Percentiles rank a stretch among this genome's conserved stretches.
Evolutionary conservation across 2,329 filamentous ascomycete species (phyloP).

Genomic region (Pezicula radicicola): DNA sequence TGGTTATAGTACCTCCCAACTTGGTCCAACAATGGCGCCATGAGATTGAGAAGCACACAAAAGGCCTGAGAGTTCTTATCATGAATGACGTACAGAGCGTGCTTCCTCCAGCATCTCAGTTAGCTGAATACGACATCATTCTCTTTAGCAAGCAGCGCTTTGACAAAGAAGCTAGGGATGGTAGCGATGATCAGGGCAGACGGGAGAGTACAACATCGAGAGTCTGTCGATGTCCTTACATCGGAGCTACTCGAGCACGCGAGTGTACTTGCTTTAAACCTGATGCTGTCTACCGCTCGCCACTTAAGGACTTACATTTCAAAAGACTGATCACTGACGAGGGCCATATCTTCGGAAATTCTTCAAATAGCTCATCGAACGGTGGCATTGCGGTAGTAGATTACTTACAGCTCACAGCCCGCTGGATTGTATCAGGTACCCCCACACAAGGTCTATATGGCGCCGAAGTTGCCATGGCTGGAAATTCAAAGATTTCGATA

Average conservation of each 20-base stretch:
- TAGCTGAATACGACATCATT: conserved; percentile 71
- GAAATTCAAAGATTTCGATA: neutral
- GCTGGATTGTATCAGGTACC: conserved; percentile 90
- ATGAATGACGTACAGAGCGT: conserved; percentile 48
- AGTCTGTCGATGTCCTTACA: conserved; percentile 21
- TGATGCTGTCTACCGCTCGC: conserved; percentile 49
- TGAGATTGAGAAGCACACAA: conserved; percentile 77
- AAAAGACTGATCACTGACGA: conserved; percentile 90
- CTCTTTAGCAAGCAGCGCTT: conserved; percentile 75
- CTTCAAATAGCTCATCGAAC: conserved; percentile 51
- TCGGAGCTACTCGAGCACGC: conserved; percentile 37
- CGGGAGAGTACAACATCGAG: neutral
- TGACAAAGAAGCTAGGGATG: conserved; percentile 60
- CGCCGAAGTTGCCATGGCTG: conserved; percentile 44
- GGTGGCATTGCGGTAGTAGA: conserved; percentile 50
- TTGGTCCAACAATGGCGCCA: conserved; percentile 79
- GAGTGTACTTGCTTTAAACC: conserved; percentile 39
- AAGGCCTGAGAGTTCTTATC: conserved; percentile 60
- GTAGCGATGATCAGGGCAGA: conserved; percentile 42
- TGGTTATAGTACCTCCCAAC: conserved; percentile 82
- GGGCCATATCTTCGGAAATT: conserved; percentile 79
- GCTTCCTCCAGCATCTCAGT: conserved; percentile 54
- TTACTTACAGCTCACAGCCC: conserved; percentile 60
- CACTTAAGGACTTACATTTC: conserved; percentile 73
- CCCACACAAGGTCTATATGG: conserved; percentile 82